Conservation (phyloP, 768 basidiomycete genomes). For the Harrya chromipes region DNA sequence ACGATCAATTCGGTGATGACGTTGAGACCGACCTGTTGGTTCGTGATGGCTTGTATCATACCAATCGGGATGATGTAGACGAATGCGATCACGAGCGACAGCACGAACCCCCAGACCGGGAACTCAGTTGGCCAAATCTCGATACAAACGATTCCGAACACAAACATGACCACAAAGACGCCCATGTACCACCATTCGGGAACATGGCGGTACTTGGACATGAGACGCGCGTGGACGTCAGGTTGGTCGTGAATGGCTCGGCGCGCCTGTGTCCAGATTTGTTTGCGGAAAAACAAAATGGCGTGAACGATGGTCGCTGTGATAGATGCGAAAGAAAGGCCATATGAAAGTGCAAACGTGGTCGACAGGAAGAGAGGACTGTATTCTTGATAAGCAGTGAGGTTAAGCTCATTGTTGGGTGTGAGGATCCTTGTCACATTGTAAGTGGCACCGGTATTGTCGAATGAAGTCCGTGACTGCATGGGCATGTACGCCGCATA, state of each 20-base stretch:
- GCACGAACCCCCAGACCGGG: slow-evolving; percentile 43
- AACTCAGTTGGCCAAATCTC: slow-evolving; percentile 59
- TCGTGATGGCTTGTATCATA: slow-evolving; percentile 76
- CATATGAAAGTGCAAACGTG: slow-evolving; percentile 54
- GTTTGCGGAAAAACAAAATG: slow-evolving; percentile 55
- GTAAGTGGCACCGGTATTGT: slow-evolving; percentile 41
- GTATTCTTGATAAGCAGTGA: slow-evolving; percentile 34
- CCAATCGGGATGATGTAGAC: slow-evolving; percentile 77
- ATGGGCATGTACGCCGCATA: slow-evolving; percentile 39
- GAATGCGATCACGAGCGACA: slow-evolving; percentile 42
- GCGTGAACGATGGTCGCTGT: slow-evolving; percentile 40
- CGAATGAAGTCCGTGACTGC: slow-evolving; percentile 40
- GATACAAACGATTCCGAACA: slow-evolving; percentile 59
- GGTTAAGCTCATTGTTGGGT: slow-evolving; percentile 29
- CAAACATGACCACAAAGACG: slow-evolving; percentile 47
- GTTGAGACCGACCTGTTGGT: slow-evolving; percentile 66
- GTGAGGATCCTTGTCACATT: slow-evolving; percentile 40
- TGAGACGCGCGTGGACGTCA: slow-evolving; percentile 60
- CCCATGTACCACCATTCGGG: slow-evolving; percentile 59
- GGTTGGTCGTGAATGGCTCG: slow-evolving; percentile 52
- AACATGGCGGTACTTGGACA: slow-evolving; percentile 54
- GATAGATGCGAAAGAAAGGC: slow-evolving; percentile 43
- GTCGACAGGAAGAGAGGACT: slow-evolving; percentile 45
- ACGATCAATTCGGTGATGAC: slow-evolving; percentile 75
- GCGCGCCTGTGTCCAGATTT: slow-evolving; percentile 50